Conservation (phyloP, 83 land plant species). For the Picea abies region DNA sequence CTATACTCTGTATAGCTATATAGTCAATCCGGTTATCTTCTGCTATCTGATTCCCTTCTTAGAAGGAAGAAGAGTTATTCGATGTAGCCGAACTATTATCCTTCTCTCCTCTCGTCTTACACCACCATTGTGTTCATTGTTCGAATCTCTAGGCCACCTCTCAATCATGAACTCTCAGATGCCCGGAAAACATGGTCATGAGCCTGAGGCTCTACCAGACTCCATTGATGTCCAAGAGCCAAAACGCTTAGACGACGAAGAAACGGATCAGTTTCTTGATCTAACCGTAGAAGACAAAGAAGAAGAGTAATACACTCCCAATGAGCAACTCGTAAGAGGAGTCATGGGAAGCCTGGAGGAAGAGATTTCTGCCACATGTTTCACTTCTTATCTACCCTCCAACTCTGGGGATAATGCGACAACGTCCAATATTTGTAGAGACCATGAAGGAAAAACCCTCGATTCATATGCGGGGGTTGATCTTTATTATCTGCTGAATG, state of each 20-base stretch:
- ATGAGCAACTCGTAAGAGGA: neutral
- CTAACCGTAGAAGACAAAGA: neutral
- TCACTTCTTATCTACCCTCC: neutral
- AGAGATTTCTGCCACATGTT: neutral
- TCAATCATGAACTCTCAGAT: neutral
- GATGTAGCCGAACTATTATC: too few relatives aligned
- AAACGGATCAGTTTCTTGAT: neutral
- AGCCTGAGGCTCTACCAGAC: neutral
- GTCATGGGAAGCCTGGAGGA: neutral
- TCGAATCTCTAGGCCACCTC: neutral
- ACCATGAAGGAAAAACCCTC: too few relatives aligned
- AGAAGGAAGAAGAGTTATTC: too few relatives aligned
- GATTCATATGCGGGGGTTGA: too few relatives aligned
- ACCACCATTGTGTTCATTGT: neutral
- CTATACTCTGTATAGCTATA: neutral
- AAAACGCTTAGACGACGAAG: neutral
- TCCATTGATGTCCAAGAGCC: neutral
- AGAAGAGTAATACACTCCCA: neutral
- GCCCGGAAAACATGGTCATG: neutral
- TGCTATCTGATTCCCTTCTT: neutral
- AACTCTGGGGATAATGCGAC: too few relatives aligned
- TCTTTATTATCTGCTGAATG: too few relatives aligned
- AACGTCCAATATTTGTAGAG: neutral
- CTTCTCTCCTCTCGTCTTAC: neutral
- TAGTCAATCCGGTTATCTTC: neutral